Percentiles rank a stretch among this genome's conserved stretches.
phyloP scores from a whole-genome alignment of 352 stramenopile genomes.

The Phytophthora citrophthora region DNA sequence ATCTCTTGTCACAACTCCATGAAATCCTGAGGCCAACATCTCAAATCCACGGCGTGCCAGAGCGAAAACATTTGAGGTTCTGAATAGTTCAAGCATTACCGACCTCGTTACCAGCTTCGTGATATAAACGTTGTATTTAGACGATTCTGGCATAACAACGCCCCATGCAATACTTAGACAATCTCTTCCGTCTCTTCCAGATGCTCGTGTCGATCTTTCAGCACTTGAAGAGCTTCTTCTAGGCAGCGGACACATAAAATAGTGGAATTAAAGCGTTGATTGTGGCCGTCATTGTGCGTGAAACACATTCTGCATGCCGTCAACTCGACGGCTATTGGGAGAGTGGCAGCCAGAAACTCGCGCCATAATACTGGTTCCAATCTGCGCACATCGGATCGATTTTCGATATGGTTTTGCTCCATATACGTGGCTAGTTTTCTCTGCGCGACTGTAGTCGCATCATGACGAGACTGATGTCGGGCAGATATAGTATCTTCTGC shows the following conservation, averaged over 20 bases:
- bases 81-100: slow-evolving; percentile 15
- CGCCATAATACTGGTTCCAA: slow-evolving; percentile 48
- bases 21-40: slow-evolving; percentile 29
- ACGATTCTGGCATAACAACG: too few species aligned
- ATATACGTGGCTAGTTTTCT: slow-evolving; percentile 44
- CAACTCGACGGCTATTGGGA: slow-evolving; percentile 27
- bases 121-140: too few species aligned
- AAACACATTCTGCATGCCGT: slow-evolving; percentile 49
- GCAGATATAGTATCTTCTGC: slow-evolving; percentile 7
- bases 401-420: slow-evolving; percentile 35
- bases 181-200: slow-evolving; percentile 8
- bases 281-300: slow-evolving; percentile 41
- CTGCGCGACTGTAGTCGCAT: slow-evolving; percentile 6
- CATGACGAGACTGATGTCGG: slow-evolving; percentile 6
- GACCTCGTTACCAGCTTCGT: too few species aligned
- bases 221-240: slow-evolving; percentile 26
- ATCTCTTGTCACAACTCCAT: slow-evolving; percentile 43
- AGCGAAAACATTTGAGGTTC: slow-evolving; percentile 35
- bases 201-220: slow-evolving; percentile 24
- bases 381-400: slow-evolving; percentile 38
- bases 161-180: slow-evolving; percentile 1
- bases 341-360: slow-evolving; percentile 42
- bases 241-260: slow-evolving; percentile 59
- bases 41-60: slow-evolving; percentile 21
- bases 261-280: slow-evolving; percentile 62